phyloP scores from a whole-genome alignment of 257 asterid species.

The Fraxinus quadrangulata region DNA sequence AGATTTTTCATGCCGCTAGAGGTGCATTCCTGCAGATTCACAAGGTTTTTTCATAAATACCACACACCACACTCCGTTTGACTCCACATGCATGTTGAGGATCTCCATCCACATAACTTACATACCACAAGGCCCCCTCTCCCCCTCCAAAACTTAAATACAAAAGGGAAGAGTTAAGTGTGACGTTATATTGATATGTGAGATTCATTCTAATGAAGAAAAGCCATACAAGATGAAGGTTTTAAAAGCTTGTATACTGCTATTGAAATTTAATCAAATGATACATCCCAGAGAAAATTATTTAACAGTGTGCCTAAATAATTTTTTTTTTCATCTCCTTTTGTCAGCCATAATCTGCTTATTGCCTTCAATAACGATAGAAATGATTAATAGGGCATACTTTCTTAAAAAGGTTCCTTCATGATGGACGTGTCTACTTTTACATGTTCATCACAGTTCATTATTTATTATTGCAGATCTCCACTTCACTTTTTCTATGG shows the following conservation, averaged over 20 bases:
- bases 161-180: not conserved
- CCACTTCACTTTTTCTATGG: not conserved
- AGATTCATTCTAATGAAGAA: not conserved
- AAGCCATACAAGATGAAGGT: not conserved
- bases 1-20: not conserved
- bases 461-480: not conserved
- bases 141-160: not conserved
- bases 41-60: not conserved
- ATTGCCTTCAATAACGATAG: not conserved
- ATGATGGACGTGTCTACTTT: not conserved
- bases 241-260: not conserved
- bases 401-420: not conserved
- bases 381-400: not conserved
- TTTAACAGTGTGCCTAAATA: not conserved
- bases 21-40: not conserved
- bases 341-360: not conserved
- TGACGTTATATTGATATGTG: not conserved
- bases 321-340: not conserved
- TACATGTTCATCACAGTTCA: not conserved
- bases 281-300: not conserved
- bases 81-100: not conserved
- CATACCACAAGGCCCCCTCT: not conserved
- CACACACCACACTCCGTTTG: not conserved
- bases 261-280: not conserved
- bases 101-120: not conserved